Evolutionary conservation across 2,329 filamentous ascomycete genomes (phyloP), one percentile per base, ranked within the genome.

Genomic region (Ceratocystiopsis sp.): DNA sequence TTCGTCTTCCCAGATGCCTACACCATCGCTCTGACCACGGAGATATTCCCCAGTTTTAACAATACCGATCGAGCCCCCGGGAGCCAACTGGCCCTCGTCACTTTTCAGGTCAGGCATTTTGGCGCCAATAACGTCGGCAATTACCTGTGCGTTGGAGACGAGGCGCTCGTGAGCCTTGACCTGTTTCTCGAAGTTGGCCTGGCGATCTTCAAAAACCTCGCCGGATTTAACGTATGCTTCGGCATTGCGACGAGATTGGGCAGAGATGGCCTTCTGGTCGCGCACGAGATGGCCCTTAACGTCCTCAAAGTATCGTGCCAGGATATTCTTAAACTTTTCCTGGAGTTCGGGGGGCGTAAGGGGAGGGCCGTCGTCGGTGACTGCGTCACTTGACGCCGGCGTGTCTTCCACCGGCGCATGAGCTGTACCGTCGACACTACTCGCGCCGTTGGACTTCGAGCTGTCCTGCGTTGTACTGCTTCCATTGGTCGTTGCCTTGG

Each of bases 211-310:
- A 50, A 98, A 96, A 6, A 98, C 89, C 57, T 98, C 91, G 2
- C 91, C 91, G 35, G 91, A 96, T 56, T 95, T 95, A 53, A 98
- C 89, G 54, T 98, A 98, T 7, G 89, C 91, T 60, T 98, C 91
- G 1, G 91, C 89, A 61, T 98, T 98, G 52, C 89, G 86, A 49
- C 86, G 84, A 43, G 84, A 85, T 62, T 98, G 91, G 21, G 74
- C 77, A 42, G 78, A 74, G 36, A 98, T 79, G 36, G 82, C 80
- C 59, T 93, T 91, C 58, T 98, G 91, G 53, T 96, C 86, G n/a
- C 84, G 80, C 29, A 87, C 60, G 29, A 98, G 70, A 55, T 96
- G 91, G 15, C 72, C 68, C 55, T 93, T 94, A 51, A 96, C 84
- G 56, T 94, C 87, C 44, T 95, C 84, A 51, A 96, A 84, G 54